Conservation (phyloP, 2,329 filamentous ascomycete genomes). For the Didymella lethalis region DNA sequence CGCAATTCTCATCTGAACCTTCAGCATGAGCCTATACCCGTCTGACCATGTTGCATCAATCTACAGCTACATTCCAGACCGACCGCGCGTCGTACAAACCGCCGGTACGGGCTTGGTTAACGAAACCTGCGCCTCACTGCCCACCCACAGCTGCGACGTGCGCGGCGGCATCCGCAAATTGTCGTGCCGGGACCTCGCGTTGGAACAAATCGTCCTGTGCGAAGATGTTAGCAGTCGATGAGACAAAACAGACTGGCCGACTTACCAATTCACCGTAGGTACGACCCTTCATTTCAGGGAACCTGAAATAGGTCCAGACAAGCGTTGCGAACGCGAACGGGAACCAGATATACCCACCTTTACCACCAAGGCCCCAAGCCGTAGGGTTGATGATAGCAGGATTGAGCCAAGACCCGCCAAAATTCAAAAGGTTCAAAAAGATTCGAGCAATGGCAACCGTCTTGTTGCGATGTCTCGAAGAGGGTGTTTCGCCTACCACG, state of each 20-base stretch:
- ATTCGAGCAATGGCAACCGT: slow-evolving; percentile 75
- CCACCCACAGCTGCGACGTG: slow-evolving; percentile 12
- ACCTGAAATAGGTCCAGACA: slow-evolving; percentile 77
- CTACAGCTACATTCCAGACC: not conserved
- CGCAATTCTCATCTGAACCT: not conserved
- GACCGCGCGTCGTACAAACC: not conserved
- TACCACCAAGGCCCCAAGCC: slow-evolving; percentile 82
- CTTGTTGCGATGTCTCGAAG: slow-evolving; percentile 82
- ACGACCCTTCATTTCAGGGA: slow-evolving; percentile 78
- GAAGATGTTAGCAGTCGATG: not conserved
- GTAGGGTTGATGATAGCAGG: slow-evolving; percentile 58
- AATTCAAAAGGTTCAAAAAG: slow-evolving; percentile 67
- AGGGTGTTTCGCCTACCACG: slow-evolving; percentile 81
- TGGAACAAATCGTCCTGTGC: slow-evolving; percentile 13
- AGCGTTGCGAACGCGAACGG: slow-evolving; percentile 78
- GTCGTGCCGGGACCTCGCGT: slow-evolving; percentile 11
- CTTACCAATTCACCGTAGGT: slow-evolving; percentile 73
- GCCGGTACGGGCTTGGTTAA: not conserved
- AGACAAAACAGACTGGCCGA: not conserved
- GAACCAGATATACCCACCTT: slow-evolving; percentile 79
- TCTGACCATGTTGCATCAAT: not conserved
- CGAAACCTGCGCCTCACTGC: not conserved
- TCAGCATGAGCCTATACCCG: not conserved
- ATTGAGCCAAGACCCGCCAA: slow-evolving; percentile 60
- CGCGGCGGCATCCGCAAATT: slow-evolving; percentile 8